Percentiles rank a stretch among this genome's conserved stretches.
phyloP scores from a whole-genome alignment of 257 asterid species.

The Rubia yunnanensis region DNA sequence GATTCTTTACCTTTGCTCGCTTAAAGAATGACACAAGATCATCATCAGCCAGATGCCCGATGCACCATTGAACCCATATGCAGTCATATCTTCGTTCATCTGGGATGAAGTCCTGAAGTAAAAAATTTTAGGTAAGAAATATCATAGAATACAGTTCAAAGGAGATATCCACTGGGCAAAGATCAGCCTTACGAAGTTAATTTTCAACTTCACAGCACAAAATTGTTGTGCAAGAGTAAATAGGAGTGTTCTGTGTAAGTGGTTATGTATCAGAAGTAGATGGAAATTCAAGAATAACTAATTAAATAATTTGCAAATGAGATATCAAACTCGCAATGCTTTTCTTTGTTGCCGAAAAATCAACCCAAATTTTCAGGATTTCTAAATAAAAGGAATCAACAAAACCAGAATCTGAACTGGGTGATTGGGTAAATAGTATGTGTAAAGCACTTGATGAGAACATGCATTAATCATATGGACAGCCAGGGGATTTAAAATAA shows the following conservation, averaged over 20 bases:
- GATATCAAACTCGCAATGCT: not conserved
- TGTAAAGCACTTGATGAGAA: not conserved
- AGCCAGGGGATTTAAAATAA: not conserved
- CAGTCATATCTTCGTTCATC: conserved; percentile 71
- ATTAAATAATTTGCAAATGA: not conserved
- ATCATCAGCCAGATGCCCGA: conserved; percentile 94
- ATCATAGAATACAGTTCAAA: conserved; percentile 3
- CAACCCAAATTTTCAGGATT: not conserved
- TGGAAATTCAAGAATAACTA: not conserved
- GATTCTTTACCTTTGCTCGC: conserved; percentile 62
- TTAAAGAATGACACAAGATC: conserved; percentile 76
- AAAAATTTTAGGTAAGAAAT: conserved; percentile 11
- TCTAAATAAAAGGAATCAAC: not conserved
- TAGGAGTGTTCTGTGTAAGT: not conserved
- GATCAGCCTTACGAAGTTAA: not conserved
- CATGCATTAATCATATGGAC: not conserved
- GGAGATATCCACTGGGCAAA: not conserved
- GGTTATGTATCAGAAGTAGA: not conserved
- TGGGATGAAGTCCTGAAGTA: conserved; percentile 77
- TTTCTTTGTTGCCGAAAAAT: not conserved
- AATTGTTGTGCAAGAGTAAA: not conserved
- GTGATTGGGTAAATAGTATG: not conserved
- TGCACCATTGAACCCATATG: conserved; percentile 99
- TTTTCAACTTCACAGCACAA: not conserved
- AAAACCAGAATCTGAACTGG: not conserved